Percentiles rank a stretch among this genome's conserved stretches.
Conservation (phyloP, 2,329 filamentous ascomycete genomes). For the Uncinocarpus reesii region DNA sequence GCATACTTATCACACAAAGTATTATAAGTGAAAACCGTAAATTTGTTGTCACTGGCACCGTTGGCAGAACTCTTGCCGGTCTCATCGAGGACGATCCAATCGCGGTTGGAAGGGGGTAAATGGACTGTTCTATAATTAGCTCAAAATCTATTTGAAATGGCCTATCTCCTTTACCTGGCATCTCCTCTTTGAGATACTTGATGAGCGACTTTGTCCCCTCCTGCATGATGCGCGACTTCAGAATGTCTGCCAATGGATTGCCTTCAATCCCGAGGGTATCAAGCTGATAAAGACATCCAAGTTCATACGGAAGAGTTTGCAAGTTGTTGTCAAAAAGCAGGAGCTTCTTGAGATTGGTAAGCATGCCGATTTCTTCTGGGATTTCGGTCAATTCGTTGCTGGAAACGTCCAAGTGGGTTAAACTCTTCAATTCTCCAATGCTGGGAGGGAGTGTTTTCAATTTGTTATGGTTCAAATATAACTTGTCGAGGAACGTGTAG, state of each 20-base stretch:
- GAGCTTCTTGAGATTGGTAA: slow-evolving; percentile 78
- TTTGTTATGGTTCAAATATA: slow-evolving; percentile 91
- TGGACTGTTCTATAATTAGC: slow-evolving; percentile 48
- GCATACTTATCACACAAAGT: slow-evolving; percentile 91
- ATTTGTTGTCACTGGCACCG: slow-evolving; percentile 49
- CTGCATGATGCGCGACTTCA: slow-evolving; percentile 76
- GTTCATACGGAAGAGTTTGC: slow-evolving; percentile 66
- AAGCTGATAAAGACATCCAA: slow-evolving; percentile 79
- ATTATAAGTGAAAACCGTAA: slow-evolving; percentile 89
- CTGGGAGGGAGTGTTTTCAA: slow-evolving; percentile 66
- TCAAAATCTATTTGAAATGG: slow-evolving; percentile 14
- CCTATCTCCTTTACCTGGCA: slow-evolving; percentile 57
- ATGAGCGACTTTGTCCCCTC: slow-evolving; percentile 80
- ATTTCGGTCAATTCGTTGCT: slow-evolving; percentile 74
- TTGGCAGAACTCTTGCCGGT: slow-evolving; percentile 33
- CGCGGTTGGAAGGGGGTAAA: slow-evolving; percentile 62
- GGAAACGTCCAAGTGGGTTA: slow-evolving; percentile 78
- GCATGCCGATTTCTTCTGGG: slow-evolving; percentile 90
- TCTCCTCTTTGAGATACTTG: slow-evolving; percentile 69
- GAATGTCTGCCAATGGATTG: slow-evolving; percentile 66
- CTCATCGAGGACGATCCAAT: slow-evolving; percentile 64
- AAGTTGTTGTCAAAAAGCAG: slow-evolving; percentile 87
- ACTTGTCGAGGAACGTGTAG: slow-evolving; percentile 80
- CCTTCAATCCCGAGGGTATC: slow-evolving; percentile 87
- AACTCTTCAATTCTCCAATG: slow-evolving; percentile 70